Conservation (phyloP, 2,329 filamentous ascomycete genomes). For the Ascochyta rabiei region DNA sequence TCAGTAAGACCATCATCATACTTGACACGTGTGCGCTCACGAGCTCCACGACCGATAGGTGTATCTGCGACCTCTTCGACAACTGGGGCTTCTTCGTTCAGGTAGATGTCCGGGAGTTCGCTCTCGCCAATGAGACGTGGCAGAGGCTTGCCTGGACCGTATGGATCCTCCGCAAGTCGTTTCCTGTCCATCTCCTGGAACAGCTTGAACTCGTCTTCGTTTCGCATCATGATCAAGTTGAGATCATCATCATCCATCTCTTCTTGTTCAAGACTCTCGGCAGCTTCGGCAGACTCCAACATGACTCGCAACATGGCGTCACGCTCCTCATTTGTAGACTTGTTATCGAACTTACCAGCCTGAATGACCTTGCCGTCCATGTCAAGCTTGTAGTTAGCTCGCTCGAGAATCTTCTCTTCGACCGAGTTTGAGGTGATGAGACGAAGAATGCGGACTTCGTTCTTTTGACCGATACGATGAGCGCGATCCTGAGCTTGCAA, state of each 20-base stretch:
- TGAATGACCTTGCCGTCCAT: constrained; percentile 99
- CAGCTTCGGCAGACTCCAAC: constrained; percentile 76
- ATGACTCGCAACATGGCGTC: constrained; percentile 95
- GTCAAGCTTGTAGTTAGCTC: constrained; percentile 95
- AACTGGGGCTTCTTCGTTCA: constrained; percentile 82
- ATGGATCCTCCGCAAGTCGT: constrained; percentile 67
- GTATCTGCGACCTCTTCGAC: constrained; percentile 79
- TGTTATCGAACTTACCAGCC: constrained; percentile 99
- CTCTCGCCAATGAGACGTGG: constrained; percentile 85
- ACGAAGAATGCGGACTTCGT: constrained; percentile 94
- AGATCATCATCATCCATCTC: constrained; percentile 99
- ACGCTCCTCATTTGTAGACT: constrained; percentile 97
- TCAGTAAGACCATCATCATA: constrained; percentile 98
- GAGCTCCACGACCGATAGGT: constrained; percentile 79
- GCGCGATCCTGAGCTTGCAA: constrained; percentile 99
- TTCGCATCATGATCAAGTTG: constrained; percentile 91
- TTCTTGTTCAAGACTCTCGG: constrained; percentile 79
- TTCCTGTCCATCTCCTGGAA: constrained; percentile 88
- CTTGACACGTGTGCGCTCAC: constrained; percentile 90
- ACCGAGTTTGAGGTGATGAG: constrained; percentile 97
- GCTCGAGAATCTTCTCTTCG: constrained; percentile 97
- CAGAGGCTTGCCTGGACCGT: constrained; percentile 73
- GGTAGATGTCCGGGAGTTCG: constrained; percentile 92
- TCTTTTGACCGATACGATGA: constrained; percentile 99
- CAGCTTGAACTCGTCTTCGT: constrained; percentile 73